Evolutionary conservation across 2,329 filamentous ascomycete species (phyloP).

Genomic region (Endothia cerciana): DNA sequence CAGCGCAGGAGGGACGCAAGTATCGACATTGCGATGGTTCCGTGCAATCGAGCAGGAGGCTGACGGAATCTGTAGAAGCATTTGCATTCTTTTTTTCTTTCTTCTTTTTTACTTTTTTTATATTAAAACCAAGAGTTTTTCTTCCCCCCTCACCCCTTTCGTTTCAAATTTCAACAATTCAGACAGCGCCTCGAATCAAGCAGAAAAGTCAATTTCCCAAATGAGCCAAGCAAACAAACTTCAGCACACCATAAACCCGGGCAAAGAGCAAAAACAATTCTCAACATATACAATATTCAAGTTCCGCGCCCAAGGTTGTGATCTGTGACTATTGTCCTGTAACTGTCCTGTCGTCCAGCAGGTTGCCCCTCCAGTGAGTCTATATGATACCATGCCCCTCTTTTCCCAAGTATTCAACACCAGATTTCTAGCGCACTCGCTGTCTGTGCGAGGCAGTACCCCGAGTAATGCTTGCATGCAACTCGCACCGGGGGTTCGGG

Average conservation of each 20-base stretch:
- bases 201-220: not conserved
- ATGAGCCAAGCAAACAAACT: not conserved
- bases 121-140: no score
- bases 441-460: not conserved
- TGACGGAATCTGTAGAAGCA: not conserved
- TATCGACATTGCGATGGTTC: not conserved
- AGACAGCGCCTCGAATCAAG: not conserved
- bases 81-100: not conserved
- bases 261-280: not conserved
- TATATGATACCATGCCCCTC: not conserved
- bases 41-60: not conserved
- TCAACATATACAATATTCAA: not conserved
- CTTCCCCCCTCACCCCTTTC: not conserved
- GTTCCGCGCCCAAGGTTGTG: not conserved
- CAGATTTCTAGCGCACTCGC: not conserved
- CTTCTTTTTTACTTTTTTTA: not conserved
- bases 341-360: slow-evolving; percentile 10
- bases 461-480: not conserved
- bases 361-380: slow-evolving; percentile 7
- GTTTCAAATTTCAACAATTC: not conserved
- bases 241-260: not conserved
- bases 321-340: not conserved
- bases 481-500: no score
- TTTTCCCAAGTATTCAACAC: not conserved
- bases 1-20: not conserved